A percentile compares a stretch with the other conserved stretches of the same genome.
Evolutionary conservation across 495 filamentous ascomycete genomes (phyloP).

Genomic region (Penicillium verhagenii): DNA sequence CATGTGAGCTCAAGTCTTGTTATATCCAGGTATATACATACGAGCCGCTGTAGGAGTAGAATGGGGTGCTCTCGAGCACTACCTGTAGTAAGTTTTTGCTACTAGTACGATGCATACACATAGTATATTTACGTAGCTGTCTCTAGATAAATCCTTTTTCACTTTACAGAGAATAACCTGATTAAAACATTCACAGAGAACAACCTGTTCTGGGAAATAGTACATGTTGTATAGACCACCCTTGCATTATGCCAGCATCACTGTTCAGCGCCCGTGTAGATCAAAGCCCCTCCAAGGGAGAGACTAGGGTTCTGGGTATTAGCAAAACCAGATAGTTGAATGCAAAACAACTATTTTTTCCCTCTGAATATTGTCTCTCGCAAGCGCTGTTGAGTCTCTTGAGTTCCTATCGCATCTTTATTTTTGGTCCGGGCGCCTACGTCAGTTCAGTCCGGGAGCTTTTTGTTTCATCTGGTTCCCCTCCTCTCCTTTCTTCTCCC

Average conservation of each 20-base stretch:
- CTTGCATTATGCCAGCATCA: constrained; percentile 11
- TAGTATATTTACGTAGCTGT: no score
- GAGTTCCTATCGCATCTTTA: constrained; percentile 4
- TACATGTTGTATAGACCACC: constrained; percentile 4
- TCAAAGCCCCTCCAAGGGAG: constrained; percentile 8
- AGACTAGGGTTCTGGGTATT: background rate
- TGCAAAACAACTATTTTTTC: background rate
- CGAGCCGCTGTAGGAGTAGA: background rate
- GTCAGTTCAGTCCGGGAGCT: constrained; percentile 25
- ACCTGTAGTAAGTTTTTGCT: no score
- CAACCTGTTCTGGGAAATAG: background rate
- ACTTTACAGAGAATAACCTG: no score
- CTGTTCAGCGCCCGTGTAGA: constrained; percentile 11
- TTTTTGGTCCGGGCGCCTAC: constrained; percentile 24
- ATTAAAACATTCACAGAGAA: no score
- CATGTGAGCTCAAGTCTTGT: background rate
- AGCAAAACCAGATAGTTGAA: background rate
- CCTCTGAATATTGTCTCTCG: background rate
- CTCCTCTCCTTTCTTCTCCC: constrained; percentile 14
- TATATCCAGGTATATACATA: no score
- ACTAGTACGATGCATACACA: no score
- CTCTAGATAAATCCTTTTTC: no score
- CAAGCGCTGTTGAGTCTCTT: background rate
- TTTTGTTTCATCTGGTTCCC: constrained; percentile 23
- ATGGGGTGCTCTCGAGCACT: background rate